Evolutionary conservation across 805 yeast species (phyloP), one percentile per base, ranked within the genome.

Genomic region (Kodamaea leandrae): DNA sequence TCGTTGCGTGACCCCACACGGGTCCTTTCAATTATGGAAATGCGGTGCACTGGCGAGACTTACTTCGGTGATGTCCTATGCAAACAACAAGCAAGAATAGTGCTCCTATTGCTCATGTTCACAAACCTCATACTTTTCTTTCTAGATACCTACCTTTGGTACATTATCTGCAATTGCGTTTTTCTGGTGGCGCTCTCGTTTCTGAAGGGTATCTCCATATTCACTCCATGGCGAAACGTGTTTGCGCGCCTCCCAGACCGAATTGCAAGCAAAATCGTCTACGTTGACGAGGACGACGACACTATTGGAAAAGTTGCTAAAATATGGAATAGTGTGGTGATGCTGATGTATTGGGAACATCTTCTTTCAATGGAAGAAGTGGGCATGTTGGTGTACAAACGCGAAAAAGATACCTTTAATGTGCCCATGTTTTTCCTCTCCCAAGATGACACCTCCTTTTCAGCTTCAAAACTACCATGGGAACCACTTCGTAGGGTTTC

Each of bases 401-500:
- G 37, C 18, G 26, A n/a, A 28, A 16, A 10, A 13, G 9, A 15
- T 3, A 5, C 25, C 14, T 23, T 17, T 6, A 55, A 61, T 33
- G 55, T 71, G 0, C 80, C 81, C 0, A 46, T 71, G 1, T 76
- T 76, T 47, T 76, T 76, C 47, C 53, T 72, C 1, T 64, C 55
- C 46, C 78, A 73, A 46, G 80, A 74, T 54, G 80, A 76, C 45
- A 47, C 54, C 6, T 56, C 63, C 3, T 47, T 58, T n/a, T 4
- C 38, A 63, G 61, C 72, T 3, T 30, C 33, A 7, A 30, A 30
- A 16, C 10, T 30, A 12, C 66, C 69, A 14, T 66, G 71, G 13
- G 80, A 76, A 46, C 79, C 79, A 1, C 76, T 74, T 46, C 52
- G 81, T 50, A 56, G 81, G 39, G 69, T 76, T 2, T 66, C 76